Evolutionary conservation across 768 basidiomycete species (phyloP).

Genomic region (Leucosporidium yakuticum): DNA sequence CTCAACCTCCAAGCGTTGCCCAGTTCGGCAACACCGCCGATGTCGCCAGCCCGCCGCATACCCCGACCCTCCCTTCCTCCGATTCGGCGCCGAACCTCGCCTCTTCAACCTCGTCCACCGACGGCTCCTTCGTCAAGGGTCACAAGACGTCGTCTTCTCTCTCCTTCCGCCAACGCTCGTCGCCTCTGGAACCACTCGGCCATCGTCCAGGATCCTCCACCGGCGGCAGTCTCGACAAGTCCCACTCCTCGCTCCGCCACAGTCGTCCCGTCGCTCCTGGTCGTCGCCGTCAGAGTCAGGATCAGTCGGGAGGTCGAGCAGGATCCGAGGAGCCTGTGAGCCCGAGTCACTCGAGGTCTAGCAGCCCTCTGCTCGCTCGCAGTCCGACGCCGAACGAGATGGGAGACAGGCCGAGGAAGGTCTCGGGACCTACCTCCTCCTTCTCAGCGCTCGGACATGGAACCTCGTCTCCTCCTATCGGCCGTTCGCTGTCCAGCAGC

Average conservation of each 20-base stretch:
- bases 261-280: slow-evolving; percentile 24
- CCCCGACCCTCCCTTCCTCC: neutral
- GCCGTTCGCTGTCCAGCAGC: neutral
- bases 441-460: too few relatives aligned
- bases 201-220: slow-evolving; percentile 21
- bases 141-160: slow-evolving; percentile 11
- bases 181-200: slow-evolving; percentile 5
- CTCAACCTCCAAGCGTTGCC: neutral
- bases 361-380: neutral
- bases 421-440: too few relatives aligned
- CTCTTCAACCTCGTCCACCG: neutral
- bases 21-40: neutral
- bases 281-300: slow-evolving; percentile 22
- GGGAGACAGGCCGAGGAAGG: too few relatives aligned
- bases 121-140: neutral
- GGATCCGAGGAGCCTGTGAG: neutral
- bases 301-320: neutral
- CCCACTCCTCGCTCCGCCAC: slow-evolving; percentile 21
- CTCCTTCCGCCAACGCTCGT: slow-evolving; percentile 1
- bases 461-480: too few relatives aligned
- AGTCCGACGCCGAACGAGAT: neutral
- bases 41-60: neutral
- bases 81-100: neutral
- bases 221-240: slow-evolving; percentile 18
- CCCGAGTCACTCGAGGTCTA: neutral